Evolutionary conservation across 306 rosid species (phyloP).

Genomic region (Glycine latifolia): DNA sequence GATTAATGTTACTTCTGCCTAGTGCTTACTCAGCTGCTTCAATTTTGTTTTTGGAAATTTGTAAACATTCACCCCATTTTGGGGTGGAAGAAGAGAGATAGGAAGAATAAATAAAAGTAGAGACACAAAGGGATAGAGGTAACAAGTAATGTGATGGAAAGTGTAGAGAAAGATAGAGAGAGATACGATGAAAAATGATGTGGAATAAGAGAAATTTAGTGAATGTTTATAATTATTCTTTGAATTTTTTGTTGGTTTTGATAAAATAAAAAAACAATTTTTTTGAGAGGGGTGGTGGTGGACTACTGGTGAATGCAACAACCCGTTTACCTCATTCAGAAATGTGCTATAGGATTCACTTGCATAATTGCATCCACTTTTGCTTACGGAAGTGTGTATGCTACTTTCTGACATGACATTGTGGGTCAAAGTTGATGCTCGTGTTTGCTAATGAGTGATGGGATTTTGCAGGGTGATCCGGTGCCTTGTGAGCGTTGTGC

Average conservation of each 20-base stretch:
- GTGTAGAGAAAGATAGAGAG: neutral
- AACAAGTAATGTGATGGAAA: neutral
- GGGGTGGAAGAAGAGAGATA: too few species aligned
- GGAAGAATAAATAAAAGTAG: neutral
- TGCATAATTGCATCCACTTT: conserved; percentile 4
- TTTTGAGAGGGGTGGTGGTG: neutral
- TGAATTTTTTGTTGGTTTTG: neutral
- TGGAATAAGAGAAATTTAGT: neutral
- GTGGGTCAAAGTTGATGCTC: too few species aligned
- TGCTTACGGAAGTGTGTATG: conserved; percentile 1
- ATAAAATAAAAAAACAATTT: neutral
- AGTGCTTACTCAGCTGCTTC: too few species aligned
- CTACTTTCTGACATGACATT: too few species aligned
- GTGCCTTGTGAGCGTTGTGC: too few species aligned
- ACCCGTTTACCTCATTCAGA: neutral
- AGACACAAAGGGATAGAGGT: neutral
- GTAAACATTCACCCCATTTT: too few species aligned
- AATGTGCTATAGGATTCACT: conserved; percentile 16
- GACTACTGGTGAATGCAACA: neutral
- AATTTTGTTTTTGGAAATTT: neutral
- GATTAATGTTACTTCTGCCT: too few species aligned
- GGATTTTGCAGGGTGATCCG: too few species aligned
- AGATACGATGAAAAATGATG: neutral
- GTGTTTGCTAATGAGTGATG: too few species aligned
- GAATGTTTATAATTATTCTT: neutral